Conservation (phyloP, 768 basidiomycete genomes). For the Calocybe gangraenosa region DNA sequence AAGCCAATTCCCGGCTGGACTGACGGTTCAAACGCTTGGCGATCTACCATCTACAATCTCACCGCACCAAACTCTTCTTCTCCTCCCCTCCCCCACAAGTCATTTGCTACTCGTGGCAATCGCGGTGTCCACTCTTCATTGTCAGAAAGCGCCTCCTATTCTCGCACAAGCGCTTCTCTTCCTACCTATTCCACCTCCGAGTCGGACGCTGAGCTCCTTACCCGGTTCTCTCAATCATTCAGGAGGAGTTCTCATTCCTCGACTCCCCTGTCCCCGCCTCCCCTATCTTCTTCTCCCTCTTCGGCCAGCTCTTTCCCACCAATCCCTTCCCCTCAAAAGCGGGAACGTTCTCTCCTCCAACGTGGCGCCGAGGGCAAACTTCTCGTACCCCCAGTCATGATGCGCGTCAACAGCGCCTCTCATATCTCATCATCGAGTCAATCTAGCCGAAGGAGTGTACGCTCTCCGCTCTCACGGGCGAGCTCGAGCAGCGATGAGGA, state of each 20-base stretch:
- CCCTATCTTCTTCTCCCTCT: constrained; percentile 28
- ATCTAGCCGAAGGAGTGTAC: constrained; percentile 23
- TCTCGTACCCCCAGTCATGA: constrained; percentile 42
- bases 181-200: constrained; percentile 13
- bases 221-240: constrained; percentile 53
- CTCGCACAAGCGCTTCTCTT: constrained; percentile 9
- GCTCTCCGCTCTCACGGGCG: constrained; percentile 29
- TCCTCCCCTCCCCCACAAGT: constrained; percentile 31
- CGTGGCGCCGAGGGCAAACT: constrained; percentile 63
- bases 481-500: constrained; percentile 26
- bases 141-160: constrained; percentile 22
- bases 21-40: constrained; percentile 64
- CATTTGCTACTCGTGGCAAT: constrained; percentile 48
- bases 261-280: constrained; percentile 27
- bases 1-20: constrained; percentile 64
- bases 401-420: constrained; percentile 33
- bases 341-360: constrained; percentile 54
- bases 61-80: constrained; percentile 33
- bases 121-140: constrained; percentile 47
- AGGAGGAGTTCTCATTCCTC: constrained; percentile 48
- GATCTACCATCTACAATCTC: constrained; percentile 57
- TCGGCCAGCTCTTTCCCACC: constrained; percentile 32
- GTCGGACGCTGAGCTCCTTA: constrained; percentile 40
- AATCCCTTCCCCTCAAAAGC: constrained; percentile 27
- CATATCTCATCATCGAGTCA: constrained; percentile 33